Conservation (phyloP, 1,284 basidiomycete genomes). For the Ceratobasidium sp. region DNA sequence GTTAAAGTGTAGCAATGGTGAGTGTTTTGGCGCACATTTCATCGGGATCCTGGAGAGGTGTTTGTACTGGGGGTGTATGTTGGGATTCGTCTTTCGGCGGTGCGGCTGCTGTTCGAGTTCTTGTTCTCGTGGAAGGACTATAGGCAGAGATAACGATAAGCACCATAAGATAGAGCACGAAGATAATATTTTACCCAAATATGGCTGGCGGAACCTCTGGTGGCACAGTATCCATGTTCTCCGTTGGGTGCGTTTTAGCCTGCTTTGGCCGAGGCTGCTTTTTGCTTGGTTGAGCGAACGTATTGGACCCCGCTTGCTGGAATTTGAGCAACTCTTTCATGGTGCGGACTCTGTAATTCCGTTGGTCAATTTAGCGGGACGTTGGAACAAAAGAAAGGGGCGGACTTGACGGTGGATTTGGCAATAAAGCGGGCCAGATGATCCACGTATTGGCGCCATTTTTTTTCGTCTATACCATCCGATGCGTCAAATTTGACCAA, state of each 20-base stretch:
- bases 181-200: neutral
- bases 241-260: neutral
- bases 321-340: constrained; percentile 1
- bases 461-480: neutral
- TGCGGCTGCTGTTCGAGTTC: neutral
- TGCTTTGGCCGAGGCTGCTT: neutral
- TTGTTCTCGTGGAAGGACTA: constrained; percentile 13
- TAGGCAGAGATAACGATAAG: neutral
- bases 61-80: neutral
- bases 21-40: constrained; percentile 27
- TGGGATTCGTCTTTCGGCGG: neutral
- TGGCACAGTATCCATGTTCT: neutral
- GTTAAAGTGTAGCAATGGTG: neutral
- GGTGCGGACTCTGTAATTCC: neutral
- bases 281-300: neutral
- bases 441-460: neutral
- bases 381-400: neutral
- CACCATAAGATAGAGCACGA: neutral
- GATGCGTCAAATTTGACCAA: neutral
- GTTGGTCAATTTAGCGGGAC: neutral
- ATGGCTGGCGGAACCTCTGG: neutral
- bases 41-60: constrained; percentile 21
- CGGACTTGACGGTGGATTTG: constrained; percentile 2
- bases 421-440: neutral
- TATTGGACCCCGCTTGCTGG: neutral